Evolutionary conservation across 208 protist genomes (phyloP), one percentile per base, ranked within the genome.

Genomic region (Leishmania turanica): DNA sequence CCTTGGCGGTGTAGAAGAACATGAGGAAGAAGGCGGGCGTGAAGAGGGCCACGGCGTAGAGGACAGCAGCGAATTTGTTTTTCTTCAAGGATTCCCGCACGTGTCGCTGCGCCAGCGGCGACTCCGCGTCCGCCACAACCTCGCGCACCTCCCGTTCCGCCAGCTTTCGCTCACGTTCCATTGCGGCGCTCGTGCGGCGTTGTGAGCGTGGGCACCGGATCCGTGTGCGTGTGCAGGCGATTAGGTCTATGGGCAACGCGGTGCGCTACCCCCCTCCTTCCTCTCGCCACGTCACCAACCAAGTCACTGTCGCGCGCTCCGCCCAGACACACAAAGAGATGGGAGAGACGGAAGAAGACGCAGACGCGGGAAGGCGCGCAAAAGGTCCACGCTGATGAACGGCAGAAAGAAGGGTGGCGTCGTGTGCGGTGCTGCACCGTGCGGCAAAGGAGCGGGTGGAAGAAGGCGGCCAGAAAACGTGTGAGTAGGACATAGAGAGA

Each of bases 1-100:
- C 84, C 79, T 96, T 96, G 15, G 89, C 84, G 6, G 79, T 88
- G 85, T 95, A 95, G 79, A 95, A 96, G 34, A 87, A 91, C 60
- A 89, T 31, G 54, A 96, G 87, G 62, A 92, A 86, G 62, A 82
- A 79, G 2, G 87, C 82, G 1, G 93, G 93, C 0, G 88, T 80
- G 31, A 89, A 45, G 72, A 96, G 73, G 13, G 87, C 86, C 0
- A 92, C 19, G 0, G 87, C 78, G 83, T 88, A 94, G 7, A 95
- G 75, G 1, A 90, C 68, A 49, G 88, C 83, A 1, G 91, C 83
- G 31, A 96, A 79, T 51, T 93, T 94, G 84, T 96, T 96, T 78
- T 91, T 91, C 72, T 87, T 90, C 49, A 96, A 75, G 13, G 80
- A 84, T 64, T 92, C 89, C 7, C 93, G 88, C 24, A 95, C 89